Evolutionary conservation across 805 yeast species (phyloP).

Genomic region (Lipomyces mesembrius): DNA sequence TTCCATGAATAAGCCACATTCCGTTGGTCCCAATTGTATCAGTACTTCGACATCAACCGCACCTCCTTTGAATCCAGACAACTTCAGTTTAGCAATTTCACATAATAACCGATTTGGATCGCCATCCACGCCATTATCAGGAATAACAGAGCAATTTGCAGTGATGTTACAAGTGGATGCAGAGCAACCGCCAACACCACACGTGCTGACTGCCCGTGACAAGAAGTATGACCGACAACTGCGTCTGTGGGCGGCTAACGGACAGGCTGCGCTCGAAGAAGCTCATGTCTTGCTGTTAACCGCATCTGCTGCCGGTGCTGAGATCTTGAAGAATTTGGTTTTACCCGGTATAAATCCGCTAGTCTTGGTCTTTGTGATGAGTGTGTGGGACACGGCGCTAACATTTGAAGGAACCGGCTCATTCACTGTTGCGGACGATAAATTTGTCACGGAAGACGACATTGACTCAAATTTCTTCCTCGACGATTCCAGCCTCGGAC

Average conservation of each 20-base stretch:
- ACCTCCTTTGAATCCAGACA: background rate
- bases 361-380: background rate
- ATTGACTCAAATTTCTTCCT: conserved; percentile 68
- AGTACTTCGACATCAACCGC: background rate
- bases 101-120: background rate
- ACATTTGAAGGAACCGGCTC: conserved; percentile 57
- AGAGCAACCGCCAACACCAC: background rate
- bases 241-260: conserved; percentile 80
- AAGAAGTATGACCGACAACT: conserved; percentile 60
- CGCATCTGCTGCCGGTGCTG: conserved; percentile 63
- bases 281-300: conserved; percentile 67
- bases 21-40: background rate
- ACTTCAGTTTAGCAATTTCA: background rate
- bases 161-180: background rate
- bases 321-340: conserved; percentile 74
- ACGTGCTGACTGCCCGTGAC: conserved; percentile 24
- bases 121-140: background rate
- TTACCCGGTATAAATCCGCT: conserved; percentile 57
- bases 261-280: conserved; percentile 64
- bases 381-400: background rate
- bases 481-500: conserved; percentile 52
- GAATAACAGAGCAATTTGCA: background rate
- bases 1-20: background rate
- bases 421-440: conserved; percentile 61
- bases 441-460: conserved; percentile 51